Evolutionary conservation across 148 eudicot genomes (phyloP).

Genomic region (Chenopodium berlandieri): DNA sequence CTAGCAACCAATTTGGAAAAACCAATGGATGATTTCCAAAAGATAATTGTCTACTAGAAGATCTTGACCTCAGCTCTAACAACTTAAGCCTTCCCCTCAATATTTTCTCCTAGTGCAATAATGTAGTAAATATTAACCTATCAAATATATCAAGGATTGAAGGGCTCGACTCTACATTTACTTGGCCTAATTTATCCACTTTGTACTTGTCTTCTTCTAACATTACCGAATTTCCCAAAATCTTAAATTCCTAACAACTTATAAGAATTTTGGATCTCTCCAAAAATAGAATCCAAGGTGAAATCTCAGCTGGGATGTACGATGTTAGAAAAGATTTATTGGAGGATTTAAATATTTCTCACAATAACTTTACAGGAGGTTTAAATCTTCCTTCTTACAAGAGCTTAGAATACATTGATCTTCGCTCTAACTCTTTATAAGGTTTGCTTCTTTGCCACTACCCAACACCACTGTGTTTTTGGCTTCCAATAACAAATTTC

Average conservation of each 20-base stretch:
- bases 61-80: neutral
- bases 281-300: neutral
- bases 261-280: neutral
- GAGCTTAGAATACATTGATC: too few species aligned
- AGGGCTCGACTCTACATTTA: too few species aligned
- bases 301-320: neutral
- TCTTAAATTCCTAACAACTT: neutral
- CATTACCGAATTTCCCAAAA: neutral
- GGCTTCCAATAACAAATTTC: slow-evolving; percentile 9
- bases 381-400: neutral
- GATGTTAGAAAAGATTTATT: neutral
- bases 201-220: neutral
- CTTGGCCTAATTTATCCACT: neutral
- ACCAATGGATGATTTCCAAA: neutral
- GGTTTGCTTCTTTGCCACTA: slow-evolving; percentile 5
- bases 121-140: too few species aligned
- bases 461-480: neutral
- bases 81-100: neutral
- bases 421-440: neutral
- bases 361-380: slow-evolving; percentile 21
- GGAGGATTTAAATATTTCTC: slow-evolving; percentile 10
- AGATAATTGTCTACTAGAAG: neutral
- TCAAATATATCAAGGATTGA: too few species aligned
- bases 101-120: neutral
- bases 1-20: neutral